Evolutionary conservation across 2,329 filamentous ascomycete genomes (phyloP), one percentile per base, ranked within the genome.

Genomic region (Fulvia fulva): DNA sequence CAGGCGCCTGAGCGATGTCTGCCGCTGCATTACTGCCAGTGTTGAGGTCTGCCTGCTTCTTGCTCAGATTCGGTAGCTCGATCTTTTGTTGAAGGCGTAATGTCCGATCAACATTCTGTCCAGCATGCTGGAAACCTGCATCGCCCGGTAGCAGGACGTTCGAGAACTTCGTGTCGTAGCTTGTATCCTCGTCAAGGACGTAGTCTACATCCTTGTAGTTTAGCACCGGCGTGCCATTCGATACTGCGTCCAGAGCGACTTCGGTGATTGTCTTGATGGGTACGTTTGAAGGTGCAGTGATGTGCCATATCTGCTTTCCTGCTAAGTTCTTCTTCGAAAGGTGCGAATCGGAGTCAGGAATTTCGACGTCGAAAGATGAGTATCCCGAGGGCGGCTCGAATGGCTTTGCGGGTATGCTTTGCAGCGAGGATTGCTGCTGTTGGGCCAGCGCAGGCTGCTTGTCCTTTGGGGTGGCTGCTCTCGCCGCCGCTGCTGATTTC

Each of bases 301-400:
- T 90, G 71, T 91, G 89, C 89, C 88, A 92, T 59, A 91, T 78
- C 70, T 91, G 86, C 76, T 90, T 91, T 62, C 86, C 87, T 56
- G 84, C 76, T 7, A 87, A 71, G 65, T 83, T 55, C 81, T 80
- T 57, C 11, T 55, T 26, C 12, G 77, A 81, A 66, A 89, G 84
- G 5, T 71, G 65, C 30, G 67, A 68, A 21, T 64, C 80, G 71
- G 60, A 83, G 6, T 71, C 63, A 28, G 66, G 67, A 19, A 65
- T 80, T 71, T 59, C 83, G 73, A 68, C 82, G 75, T 65, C 80
- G 72, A 69, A 76, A 70, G 63, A 74, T 66, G 63, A 76, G 80
- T 82, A 81, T 47, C 80, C 78, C 28, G 68, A 65, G 5, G 75
- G 72, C 21, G 76, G 71, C 25, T 72, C 46, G 57, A 64, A 72